Evolutionary conservation across 2,329 filamentous ascomycete species (phyloP), one percentile per base, ranked within the genome.

Genomic region (Cylindrodendrum hubeiense): DNA sequence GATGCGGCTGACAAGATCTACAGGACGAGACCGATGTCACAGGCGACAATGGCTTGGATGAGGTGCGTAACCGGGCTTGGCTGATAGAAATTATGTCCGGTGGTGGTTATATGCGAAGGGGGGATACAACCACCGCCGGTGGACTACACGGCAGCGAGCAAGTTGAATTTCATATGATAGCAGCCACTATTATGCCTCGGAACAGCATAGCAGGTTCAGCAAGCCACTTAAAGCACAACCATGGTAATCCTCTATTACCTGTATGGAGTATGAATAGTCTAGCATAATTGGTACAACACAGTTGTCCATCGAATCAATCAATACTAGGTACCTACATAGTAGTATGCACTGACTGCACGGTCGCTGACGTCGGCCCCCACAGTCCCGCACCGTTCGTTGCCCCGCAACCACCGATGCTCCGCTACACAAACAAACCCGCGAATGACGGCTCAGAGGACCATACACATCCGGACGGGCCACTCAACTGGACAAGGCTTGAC

Each of bases 361-460:
- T 13, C 24, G 17, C 46, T 21, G n/a, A 49, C 46, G 10, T 49
- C 26, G 22, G 22, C 24, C 44, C 24, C 13, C 46, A 28, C 46
- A 8, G 15, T 17, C 24, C 19, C 9, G 26, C 10, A 30, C 46
- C n/a, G n/a, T 12, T 4, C 46, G 71, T 74, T 74, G 71, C 71
- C 67, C 67, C 68, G 71, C 71, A 74, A 74, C 71, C 67, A 33
- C 28, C 44, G 17, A 47, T 30, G 33, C 43, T 66, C 63, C 63
- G 65, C 71, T 65, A 70, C 68, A 67, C 41, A 70, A 74, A 74
- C 70, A 74, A 68, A 62, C 17, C 58, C 50, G 58, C 71, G 65
- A 74, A 74, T 73, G 68, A 67, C 47, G 60, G 63, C 58, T 37
- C 46, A 62, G 57, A 15, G 26, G 21, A 39, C 37, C 39, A 21